phyloP scores from a whole-genome alignment of 148 eudicot genomes.

The Silene conica region DNA sequence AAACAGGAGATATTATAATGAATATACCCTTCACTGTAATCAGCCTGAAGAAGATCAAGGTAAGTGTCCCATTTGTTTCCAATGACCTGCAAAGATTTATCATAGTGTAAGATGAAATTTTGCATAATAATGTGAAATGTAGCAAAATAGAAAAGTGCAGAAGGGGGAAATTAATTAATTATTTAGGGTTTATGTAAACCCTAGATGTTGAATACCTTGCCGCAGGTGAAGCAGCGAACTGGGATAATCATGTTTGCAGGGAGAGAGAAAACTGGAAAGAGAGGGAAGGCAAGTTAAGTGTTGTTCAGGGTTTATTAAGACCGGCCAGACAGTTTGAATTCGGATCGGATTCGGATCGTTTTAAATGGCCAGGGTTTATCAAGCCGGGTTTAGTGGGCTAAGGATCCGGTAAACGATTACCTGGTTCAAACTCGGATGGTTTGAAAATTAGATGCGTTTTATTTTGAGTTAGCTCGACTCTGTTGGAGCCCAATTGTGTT shows the following conservation, averaged over 20 bases:
- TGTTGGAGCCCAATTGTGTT: too few species aligned
- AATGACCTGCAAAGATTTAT: slow-evolving; percentile 52
- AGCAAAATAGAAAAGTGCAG: background rate
- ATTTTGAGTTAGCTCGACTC: too few species aligned
- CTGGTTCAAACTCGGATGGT: too few species aligned
- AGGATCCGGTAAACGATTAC: too few species aligned
- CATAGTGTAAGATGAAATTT: background rate
- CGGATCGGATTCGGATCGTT: too few species aligned
- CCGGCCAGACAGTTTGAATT: too few species aligned
- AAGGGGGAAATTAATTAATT: background rate
- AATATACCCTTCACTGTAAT: slow-evolving; percentile 90
- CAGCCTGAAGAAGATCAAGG: slow-evolving; percentile 91
- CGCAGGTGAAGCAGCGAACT: slow-evolving; percentile 67
- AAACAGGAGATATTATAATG: background rate
- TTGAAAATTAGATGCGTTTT: too few species aligned
- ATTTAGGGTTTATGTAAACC: background rate
- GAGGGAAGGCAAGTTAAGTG: background rate
- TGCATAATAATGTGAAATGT: background rate
- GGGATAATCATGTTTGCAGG: slow-evolving; percentile 46
- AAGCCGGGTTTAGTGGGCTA: too few species aligned
- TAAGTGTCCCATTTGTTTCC: slow-evolving; percentile 96
- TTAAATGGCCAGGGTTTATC: too few species aligned
- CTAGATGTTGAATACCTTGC: slow-evolving; percentile 34
- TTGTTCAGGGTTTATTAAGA: background rate
- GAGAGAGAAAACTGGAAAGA: background rate